Evolutionary conservation across 257 asterid species (phyloP), one percentile per base, ranked within the genome.

Genomic region (Nicotiana attenuata): DNA sequence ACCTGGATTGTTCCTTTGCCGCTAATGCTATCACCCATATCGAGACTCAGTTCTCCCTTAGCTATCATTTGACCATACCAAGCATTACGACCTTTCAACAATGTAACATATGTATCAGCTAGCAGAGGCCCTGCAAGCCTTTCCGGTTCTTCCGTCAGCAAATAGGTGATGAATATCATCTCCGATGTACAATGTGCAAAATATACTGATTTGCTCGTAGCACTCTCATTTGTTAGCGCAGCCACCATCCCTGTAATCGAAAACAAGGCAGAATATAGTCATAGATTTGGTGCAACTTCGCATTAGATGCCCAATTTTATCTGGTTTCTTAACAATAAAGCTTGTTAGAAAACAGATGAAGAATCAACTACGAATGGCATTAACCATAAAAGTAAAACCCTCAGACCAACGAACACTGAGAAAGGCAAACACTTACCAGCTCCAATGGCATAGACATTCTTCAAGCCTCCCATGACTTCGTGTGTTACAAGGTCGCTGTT

Each of bases 1-100:
- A 92, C 98, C 98, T 94, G 98, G 80, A 94, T 94, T 29, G 94
- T 94, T 77, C 98, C 98, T 89, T 94, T 94, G 85, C 98, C 98
- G 5, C 91, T 92, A 80, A 94, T 94, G 92, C 97, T 94, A 83
- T 92, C 97, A 8, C 98, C 98, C 89, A 94, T 84, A 68, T 94
- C 97, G 6, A 91, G 89, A 87, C 96, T 94, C 29, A 94, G 88
- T 81, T 92, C 92, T 52, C 93, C 94, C 82, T 88, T 94, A 19
- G 98, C 98, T 41, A 94, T 87, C 98, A 91, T 94, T 84, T 94
- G 95, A 7, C 98, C 98, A 17, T 92, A 94, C 98, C 98, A 94
- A 0, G 98, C 85, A 53, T 94, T 94, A 41, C 98, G 98, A 47
- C 97, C 98, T 87, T 94, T 94, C 85, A 94, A 82, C 85, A 94